phyloP scores from a whole-genome alignment of 2,329 filamentous ascomycete genomes.

The Neofusicoccum kwambonambiense region DNA sequence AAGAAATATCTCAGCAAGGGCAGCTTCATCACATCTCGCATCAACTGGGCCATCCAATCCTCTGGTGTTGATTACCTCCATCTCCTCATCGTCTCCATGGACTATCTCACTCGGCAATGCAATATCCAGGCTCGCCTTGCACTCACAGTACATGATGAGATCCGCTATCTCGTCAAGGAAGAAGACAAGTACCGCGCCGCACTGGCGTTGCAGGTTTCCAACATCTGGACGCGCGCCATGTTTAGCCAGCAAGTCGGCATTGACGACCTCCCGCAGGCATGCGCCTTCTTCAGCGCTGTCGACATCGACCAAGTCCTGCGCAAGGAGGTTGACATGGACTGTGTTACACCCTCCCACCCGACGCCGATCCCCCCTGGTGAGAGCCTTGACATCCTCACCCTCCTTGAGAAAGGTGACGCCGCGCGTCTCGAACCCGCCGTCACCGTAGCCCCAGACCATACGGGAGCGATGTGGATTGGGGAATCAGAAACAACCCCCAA shows the following conservation, averaged over 20 bases:
- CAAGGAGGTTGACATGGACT: slow-evolving; percentile 98
- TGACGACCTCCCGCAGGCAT: slow-evolving; percentile 87
- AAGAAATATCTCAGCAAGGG: slow-evolving; percentile 82
- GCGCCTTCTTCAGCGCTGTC: slow-evolving; percentile 92
- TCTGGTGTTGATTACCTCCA: slow-evolving; percentile 97
- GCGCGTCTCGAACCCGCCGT: slow-evolving; percentile 69
- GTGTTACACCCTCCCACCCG: slow-evolving; percentile 83
- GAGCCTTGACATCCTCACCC: slow-evolving; percentile 75
- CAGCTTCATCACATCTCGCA: slow-evolving; percentile 90
- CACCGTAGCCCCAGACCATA: slow-evolving; percentile 50
- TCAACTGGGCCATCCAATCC: slow-evolving; percentile 99
- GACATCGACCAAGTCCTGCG: slow-evolving; percentile 94
- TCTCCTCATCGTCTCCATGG: slow-evolving; percentile 89
- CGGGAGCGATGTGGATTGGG: no score
- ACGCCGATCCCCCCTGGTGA: slow-evolving; percentile 79
- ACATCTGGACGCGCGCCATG: slow-evolving; percentile 96
- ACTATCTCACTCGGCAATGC: slow-evolving; percentile 83
- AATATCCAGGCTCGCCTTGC: slow-evolving; percentile 81
- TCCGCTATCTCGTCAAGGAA: slow-evolving; percentile 84
- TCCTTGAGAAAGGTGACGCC: slow-evolving; percentile 69
- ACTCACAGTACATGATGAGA: slow-evolving; percentile 97
- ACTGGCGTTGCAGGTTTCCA: slow-evolving; percentile 90
- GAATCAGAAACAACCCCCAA: slow-evolving; percentile 50
- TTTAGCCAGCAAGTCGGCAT: slow-evolving; percentile 97
- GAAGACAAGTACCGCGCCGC: slow-evolving; percentile 85